Conservation (phyloP, 2,329 filamentous ascomycete species). For the Neophaeococcomyces aloes region DNA sequence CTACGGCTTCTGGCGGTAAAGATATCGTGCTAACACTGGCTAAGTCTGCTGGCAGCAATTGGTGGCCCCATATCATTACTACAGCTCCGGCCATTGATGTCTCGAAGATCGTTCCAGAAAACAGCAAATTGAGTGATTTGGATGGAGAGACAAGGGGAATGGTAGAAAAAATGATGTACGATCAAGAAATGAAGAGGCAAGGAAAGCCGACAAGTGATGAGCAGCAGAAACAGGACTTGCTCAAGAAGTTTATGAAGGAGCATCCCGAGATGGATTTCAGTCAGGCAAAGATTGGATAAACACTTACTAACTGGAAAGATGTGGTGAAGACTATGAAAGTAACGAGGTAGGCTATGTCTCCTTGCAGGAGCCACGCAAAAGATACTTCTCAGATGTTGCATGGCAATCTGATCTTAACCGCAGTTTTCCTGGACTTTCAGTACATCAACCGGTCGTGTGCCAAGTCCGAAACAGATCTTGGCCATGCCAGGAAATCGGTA, state of each 20-base stretch:
- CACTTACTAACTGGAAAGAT: neutral
- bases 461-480: too few relatives aligned
- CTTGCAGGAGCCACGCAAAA: too few relatives aligned
- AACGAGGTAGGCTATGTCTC: too few relatives aligned
- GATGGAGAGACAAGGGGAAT: constrained; percentile 90
- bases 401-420: too few relatives aligned
- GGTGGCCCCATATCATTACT: constrained; percentile 91
- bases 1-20: constrained; percentile 51
- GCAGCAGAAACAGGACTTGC: constrained; percentile 84
- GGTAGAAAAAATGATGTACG: constrained; percentile 99
- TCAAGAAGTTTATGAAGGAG: constrained; percentile 84
- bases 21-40: constrained; percentile 83
- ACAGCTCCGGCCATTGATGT: constrained; percentile 85
- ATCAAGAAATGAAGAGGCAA: constrained; percentile 92
- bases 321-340: too few relatives aligned
- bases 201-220: constrained; percentile 86
- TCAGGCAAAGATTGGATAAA: constrained; percentile 49
- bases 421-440: too few relatives aligned
- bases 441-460: too few relatives aligned
- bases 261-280: constrained; percentile 63
- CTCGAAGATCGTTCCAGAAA: constrained; percentile 87
- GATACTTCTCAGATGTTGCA: too few relatives aligned
- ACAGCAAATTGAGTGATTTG: constrained; percentile 79
- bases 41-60: constrained; percentile 94
- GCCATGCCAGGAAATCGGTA: too few relatives aligned